These are phyloP conservation scores for Monotropa hypopitys DNA, from an alignment of 179 eudicot species.

Conservation along the genomic window DNA sequence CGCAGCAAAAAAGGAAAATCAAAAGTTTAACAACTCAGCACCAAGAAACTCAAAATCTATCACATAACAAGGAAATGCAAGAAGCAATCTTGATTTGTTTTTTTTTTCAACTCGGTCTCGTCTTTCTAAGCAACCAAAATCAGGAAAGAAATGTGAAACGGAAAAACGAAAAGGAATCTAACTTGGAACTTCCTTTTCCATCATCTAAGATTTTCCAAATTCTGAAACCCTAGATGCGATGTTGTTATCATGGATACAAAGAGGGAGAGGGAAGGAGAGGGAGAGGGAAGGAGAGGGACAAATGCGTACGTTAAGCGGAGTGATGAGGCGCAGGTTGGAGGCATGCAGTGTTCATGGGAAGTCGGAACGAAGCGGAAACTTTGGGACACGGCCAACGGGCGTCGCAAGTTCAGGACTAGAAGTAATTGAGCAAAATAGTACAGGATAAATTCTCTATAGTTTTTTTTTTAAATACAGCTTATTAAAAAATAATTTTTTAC, in stretches of 20 bases:
- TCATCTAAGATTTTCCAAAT: background rate
- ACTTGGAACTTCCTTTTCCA: background rate
- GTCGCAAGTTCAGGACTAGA: background rate
- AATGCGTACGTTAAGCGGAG: constrained; percentile 9
- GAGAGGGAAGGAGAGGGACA: background rate
- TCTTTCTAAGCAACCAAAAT: constrained; percentile 4
- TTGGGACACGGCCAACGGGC: background rate
- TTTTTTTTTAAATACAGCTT: too few species aligned
- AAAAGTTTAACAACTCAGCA: too few species aligned
- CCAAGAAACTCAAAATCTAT: too few species aligned
- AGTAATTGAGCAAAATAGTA: too few species aligned
- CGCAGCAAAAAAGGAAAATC: too few species aligned
- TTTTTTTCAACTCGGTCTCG: constrained; percentile 6
- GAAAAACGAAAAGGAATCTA: background rate
- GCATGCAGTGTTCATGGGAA: background rate
- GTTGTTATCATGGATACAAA: background rate
- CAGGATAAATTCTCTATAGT: too few species aligned
- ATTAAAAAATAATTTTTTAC: too few species aligned
- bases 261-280: background rate
- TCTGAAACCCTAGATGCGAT: constrained; percentile 12
- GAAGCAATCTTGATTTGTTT: too few species aligned
- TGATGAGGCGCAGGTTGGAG: constrained; percentile 2
- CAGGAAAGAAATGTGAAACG: background rate
- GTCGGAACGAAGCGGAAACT: background rate
- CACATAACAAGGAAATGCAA: background rate